Conservation (phyloP, 2,329 filamentous ascomycete species). For the Tolypocladium nubicola region DNA sequence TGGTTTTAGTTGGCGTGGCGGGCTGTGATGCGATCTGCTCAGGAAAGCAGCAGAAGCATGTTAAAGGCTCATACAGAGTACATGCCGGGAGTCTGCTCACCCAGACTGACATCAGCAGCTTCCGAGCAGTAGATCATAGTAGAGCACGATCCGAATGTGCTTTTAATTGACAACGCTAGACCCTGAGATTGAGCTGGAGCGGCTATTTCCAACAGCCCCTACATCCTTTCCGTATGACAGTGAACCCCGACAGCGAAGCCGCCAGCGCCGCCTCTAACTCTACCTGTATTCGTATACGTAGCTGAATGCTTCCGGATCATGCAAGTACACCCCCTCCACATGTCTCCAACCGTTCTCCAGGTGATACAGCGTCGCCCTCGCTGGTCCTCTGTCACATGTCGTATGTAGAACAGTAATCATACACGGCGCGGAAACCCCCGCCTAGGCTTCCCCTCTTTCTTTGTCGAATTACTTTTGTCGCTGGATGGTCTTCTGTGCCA, state of each 20-base stretch:
- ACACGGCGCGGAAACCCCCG: conserved; percentile 6
- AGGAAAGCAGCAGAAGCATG: no score
- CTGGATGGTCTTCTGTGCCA: conserved; percentile 87
- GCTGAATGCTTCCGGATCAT: not conserved
- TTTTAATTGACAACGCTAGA: not conserved
- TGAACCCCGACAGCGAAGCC: not conserved
- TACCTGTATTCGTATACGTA: not conserved
- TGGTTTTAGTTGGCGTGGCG: no score
- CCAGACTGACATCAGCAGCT: no score
- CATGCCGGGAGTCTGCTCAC: no score
- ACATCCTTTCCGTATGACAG: not conserved
- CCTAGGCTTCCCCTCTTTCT: not conserved
- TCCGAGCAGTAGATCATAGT: not conserved
- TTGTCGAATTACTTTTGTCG: conserved; percentile 61
- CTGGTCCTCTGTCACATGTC: not conserved
- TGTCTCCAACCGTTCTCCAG: not conserved
- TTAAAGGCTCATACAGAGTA: no score
- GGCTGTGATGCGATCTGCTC: no score
- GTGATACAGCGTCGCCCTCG: not conserved
- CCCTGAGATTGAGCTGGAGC: not conserved
- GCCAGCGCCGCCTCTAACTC: not conserved
- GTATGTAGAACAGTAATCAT: conserved; percentile 8
- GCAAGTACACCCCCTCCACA: not conserved
- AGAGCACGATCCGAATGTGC: not conserved
- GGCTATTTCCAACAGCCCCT: not conserved